phyloP scores from a whole-genome alignment of 495 filamentous ascomycete genomes.

The Sphaerosporella brunnea region DNA sequence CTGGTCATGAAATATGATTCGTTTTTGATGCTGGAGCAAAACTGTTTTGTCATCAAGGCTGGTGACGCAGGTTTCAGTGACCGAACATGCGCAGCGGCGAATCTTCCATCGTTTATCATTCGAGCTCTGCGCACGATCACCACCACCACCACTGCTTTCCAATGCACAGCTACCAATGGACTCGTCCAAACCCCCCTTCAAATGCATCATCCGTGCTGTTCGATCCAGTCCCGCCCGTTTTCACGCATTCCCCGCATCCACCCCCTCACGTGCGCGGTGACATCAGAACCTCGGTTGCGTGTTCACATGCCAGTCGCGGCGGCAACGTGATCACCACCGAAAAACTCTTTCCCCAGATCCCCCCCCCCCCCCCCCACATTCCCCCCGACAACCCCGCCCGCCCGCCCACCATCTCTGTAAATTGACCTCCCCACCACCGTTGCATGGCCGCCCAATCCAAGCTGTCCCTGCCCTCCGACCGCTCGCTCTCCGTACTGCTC shows the following conservation, averaged over 20 bases:
- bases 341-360: not conserved
- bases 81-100: no score
- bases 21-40: no score
- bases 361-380: not conserved
- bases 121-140: no score
- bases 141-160: no score
- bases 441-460: constrained; percentile 71
- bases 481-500: constrained; percentile 55
- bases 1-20: no score
- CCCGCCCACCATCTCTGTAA: not conserved
- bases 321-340: not conserved
- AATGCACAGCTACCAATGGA: not conserved
- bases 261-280: not conserved
- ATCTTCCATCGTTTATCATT: no score
- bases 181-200: not conserved
- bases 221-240: not conserved
- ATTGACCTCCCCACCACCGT: not conserved
- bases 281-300: not conserved
- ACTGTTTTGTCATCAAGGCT: no score
- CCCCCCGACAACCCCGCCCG: not conserved
- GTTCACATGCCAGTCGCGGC: not conserved
- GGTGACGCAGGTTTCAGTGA: no score
- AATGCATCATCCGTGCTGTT: not conserved
- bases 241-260: not conserved
- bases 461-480: constrained; percentile 40